Conservation (phyloP, 2,329 filamentous ascomycete genomes). For the Arthroderma sp. region DNA sequence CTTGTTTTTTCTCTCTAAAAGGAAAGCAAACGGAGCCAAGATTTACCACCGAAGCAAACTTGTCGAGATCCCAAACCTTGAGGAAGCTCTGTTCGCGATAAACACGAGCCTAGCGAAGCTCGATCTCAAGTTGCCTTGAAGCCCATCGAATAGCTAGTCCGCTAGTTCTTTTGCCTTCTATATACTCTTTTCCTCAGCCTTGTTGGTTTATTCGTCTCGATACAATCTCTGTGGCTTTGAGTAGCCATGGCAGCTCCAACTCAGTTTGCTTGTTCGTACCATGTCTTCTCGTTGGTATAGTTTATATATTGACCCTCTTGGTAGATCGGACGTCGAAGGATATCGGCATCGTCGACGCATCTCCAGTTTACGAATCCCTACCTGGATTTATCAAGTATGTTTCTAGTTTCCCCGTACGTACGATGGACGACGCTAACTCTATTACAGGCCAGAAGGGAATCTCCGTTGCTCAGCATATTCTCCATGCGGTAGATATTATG, state of each 20-base stretch:
- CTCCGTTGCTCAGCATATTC: conserved; percentile 92
- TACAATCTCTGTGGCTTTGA: conserved; percentile 60
- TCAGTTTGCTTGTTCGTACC: conserved; percentile 69
- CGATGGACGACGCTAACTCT: conserved; percentile 1
- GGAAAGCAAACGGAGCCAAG: conserved; percentile 6
- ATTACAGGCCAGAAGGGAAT: conserved; percentile 71
- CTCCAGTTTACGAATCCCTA: conserved; percentile 73
- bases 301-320: conserved; percentile 11
- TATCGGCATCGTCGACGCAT: conserved; percentile 86
- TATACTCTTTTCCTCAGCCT: too few species aligned
- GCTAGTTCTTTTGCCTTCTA: background rate
- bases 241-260: conserved; percentile 87
- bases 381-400: conserved; percentile 55
- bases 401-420: background rate
- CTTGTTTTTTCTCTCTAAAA: background rate
- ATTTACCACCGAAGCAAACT: background rate
- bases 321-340: conserved; percentile 84
- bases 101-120: background rate
- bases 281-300: background rate
- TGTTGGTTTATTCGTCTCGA: too few species aligned
- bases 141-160: background rate
- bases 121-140: background rate
- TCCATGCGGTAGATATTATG: conserved; percentile 88
- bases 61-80: background rate
- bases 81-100: background rate